Evolutionary conservation across 169 alveolate genomes (phyloP), one percentile per base, ranked within the genome.

Genomic region (Eimeria brunetti): DNA sequence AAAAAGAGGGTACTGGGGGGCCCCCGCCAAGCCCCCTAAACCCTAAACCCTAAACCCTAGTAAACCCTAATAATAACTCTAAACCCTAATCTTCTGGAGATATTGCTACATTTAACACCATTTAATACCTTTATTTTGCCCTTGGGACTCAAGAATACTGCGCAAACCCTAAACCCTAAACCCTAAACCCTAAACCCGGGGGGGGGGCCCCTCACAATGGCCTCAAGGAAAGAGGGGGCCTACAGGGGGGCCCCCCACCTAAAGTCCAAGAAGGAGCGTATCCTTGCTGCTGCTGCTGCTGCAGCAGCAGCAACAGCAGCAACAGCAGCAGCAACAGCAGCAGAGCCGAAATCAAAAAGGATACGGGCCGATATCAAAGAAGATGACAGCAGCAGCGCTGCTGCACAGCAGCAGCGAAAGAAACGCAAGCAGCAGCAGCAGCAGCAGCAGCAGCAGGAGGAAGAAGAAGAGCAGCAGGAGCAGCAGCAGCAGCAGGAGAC

Each of bases 401-500:
- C 80, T 9, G 24, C 30, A 30, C 36, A 69, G 80, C 80, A 69
- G 80, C 80, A 69, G 80, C 46, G n/a, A 11, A 69, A 69, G 80
- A 69, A 69, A 33, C 80, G n/a, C n/a, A n/a, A n/a, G n/a, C n/a
- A n/a, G n/a, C n/a, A n/a, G n/a, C n/a, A n/a, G n/a, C n/a, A n/a
- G 38, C 41, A 30, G 18, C 80, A 24, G 76, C 44, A 7, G 91
- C n/a, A 22, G 53, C 49, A 83, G 89, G 24, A 81, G 67, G 20
- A 9, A 14, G 46, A 81, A 78, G 9, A 9, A 56, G 24, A 76
- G 88, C 22, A 18, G 89, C 51, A 53, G 38, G 27, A 12, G 89
- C 71, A 33, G 64, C 89, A 49, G 73, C 27, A 49, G 69, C 49
- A n/a, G 89, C 89, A 46, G 69, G 46, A 81, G 89, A 11, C 38